These are phyloP conservation scores for Penicillium bovifimosum DNA, from an alignment of 495 filamentous ascomycete genomes.

Conservation along the genomic window DNA sequence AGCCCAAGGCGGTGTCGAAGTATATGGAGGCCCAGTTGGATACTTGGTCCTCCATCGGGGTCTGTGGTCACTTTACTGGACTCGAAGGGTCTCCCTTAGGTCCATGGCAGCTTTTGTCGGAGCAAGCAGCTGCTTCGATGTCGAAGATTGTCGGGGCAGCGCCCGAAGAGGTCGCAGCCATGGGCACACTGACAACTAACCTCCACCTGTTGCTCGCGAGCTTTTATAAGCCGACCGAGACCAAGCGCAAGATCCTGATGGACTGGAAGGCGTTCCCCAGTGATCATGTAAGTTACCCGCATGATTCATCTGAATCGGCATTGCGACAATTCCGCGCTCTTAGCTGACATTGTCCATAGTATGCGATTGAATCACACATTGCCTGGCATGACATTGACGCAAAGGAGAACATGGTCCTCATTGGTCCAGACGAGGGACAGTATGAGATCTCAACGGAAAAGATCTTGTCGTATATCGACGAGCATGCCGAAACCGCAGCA, in stretches of 20 bases:
- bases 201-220: slow-evolving; percentile 83
- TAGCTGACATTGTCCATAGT: slow-evolving; percentile 43
- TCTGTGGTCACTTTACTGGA: slow-evolving; percentile 83
- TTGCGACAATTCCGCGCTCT: neutral
- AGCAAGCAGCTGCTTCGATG: slow-evolving; percentile 65
- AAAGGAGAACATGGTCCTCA: slow-evolving; percentile 65
- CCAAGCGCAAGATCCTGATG: slow-evolving; percentile 79
- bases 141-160: slow-evolving; percentile 77
- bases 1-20: slow-evolving; percentile 66
- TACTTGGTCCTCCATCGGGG: slow-evolving; percentile 87
- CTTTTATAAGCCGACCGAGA: slow-evolving; percentile 77
- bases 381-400: slow-evolving; percentile 67
- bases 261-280: slow-evolving; percentile 94
- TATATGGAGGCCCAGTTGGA: slow-evolving; percentile 74
- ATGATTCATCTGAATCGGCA: neutral
- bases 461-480: slow-evolving; percentile 68
- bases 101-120: slow-evolving; percentile 74
- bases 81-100: slow-evolving; percentile 68
- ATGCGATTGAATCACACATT: slow-evolving; percentile 86
- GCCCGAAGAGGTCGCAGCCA: slow-evolving; percentile 75
- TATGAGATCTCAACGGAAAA: slow-evolving; percentile 61
- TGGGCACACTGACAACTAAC: slow-evolving; percentile 90
- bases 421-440: slow-evolving; percentile 54
- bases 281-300: slow-evolving; percentile 60
- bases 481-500: slow-evolving; percentile 69